Conservation (phyloP, 495 filamentous ascomycete genomes). For the Hypomontagnella submonticulosa region DNA sequence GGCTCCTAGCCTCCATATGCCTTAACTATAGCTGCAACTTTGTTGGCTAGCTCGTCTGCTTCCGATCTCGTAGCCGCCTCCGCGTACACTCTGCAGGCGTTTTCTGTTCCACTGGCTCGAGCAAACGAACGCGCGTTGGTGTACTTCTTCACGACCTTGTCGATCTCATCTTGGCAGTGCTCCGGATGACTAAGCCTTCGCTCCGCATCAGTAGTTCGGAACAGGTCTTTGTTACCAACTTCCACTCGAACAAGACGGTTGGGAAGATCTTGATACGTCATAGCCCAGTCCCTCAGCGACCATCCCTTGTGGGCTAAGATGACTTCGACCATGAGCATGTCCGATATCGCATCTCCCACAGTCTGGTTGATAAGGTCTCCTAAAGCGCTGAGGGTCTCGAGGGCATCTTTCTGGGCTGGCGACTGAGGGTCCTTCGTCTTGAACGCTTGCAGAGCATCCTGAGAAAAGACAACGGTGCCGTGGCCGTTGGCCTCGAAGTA, state of each 20-base stretch:
- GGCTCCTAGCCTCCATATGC: slow-evolving; percentile 42
- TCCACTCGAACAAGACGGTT: slow-evolving; percentile 94
- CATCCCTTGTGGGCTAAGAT: slow-evolving; percentile 96
- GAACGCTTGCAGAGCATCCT: slow-evolving; percentile 79
- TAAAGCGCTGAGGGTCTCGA: slow-evolving; percentile 83
- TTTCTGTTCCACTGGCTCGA: slow-evolving; percentile 92
- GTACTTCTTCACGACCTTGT: slow-evolving; percentile 87
- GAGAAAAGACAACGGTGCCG: slow-evolving; percentile 94
- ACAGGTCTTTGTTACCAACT: slow-evolving; percentile 85
- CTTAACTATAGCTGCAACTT: slow-evolving; percentile 78
- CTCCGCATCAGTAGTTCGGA: slow-evolving; percentile 92
- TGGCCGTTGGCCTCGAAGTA: slow-evolving; percentile 99
- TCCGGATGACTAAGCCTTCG: slow-evolving; percentile 81
- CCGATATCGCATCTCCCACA: slow-evolving; percentile 94
- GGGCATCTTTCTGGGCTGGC: slow-evolving; percentile 85
- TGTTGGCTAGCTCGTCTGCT: slow-evolving; percentile 85
- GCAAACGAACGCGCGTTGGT: slow-evolving; percentile 91
- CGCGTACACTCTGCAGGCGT: slow-evolving; percentile 96
- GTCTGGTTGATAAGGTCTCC: slow-evolving; percentile 96
- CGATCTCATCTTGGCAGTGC: slow-evolving; percentile 84
- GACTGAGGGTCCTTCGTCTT: slow-evolving; percentile 83
- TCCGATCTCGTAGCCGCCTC: slow-evolving; percentile 88
- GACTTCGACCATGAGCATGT: slow-evolving; percentile 94
- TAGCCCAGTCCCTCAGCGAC: slow-evolving; percentile 89
- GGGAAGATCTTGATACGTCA: slow-evolving; percentile 93